Percentiles rank a stretch among this genome's conserved stretches.
phyloP scores from a whole-genome alignment of 2,329 filamentous ascomycete genomes.

The Reticulascus tulasneorum region DNA sequence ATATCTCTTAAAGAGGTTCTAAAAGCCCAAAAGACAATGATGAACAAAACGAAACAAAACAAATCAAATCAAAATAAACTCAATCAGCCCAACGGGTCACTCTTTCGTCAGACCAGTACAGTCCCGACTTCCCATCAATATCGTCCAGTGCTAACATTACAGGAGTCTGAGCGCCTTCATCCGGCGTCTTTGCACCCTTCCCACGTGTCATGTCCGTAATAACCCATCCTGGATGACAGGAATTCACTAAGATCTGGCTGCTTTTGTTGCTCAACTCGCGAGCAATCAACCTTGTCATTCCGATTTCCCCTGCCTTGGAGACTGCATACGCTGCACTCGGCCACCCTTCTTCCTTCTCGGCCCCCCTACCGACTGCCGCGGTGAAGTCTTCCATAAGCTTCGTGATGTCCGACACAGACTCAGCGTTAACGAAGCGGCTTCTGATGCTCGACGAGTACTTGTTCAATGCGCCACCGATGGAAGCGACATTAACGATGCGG shows the following conservation, averaged over 20 bases:
- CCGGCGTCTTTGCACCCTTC: conserved; percentile 32
- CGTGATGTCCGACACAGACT: conserved; percentile 38
- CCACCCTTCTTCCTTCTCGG: conserved; percentile 43
- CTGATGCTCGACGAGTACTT: conserved; percentile 41
- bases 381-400: conserved; percentile 46
- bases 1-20: too few species aligned
- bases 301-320: conserved; percentile 39
- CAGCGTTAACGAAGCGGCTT: conserved; percentile 35
- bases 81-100: conserved; percentile 29
- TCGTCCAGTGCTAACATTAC: conserved; percentile 37
- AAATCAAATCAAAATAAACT: too few species aligned
- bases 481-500: conserved; percentile 46
- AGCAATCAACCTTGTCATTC: conserved; percentile 33
- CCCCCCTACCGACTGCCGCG: conserved; percentile 38
- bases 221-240: conserved; percentile 39
- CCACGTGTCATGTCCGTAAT: conserved; percentile 43
- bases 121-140: conserved; percentile 27
- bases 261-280: conserved; percentile 23
- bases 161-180: conserved; percentile 39
- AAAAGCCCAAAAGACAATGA: too few species aligned
- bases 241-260: conserved; percentile 27
- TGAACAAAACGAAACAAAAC: too few species aligned
- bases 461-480: conserved; percentile 37
- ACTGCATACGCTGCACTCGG: conserved; percentile 46
- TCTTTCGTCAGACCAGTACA: conserved; percentile 35